Evolutionary conservation across 768 basidiomycete genomes (phyloP).

Genomic region (Trametes meyenii): DNA sequence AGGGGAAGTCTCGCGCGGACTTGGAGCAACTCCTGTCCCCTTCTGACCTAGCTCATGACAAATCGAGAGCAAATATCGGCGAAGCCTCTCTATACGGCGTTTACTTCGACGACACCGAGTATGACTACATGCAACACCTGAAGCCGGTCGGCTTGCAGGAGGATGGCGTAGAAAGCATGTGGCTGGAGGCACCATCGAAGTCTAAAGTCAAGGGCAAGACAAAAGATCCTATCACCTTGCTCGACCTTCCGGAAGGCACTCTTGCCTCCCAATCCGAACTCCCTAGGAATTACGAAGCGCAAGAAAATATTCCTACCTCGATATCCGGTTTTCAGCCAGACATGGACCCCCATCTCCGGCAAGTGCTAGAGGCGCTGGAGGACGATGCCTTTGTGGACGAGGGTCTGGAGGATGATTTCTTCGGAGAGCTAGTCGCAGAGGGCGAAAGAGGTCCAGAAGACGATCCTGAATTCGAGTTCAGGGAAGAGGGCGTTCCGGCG

Average conservation of each 20-base stretch:
- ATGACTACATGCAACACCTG: conserved; percentile 99
- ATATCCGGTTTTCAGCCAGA: conserved; percentile 91
- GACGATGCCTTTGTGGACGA: conserved; percentile 94
- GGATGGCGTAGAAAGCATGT: conserved; percentile 78
- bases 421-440: conserved; percentile 66
- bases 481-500: conserved; percentile 49
- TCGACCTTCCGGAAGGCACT: conserved; percentile 67
- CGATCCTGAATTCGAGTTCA: conserved; percentile 66
- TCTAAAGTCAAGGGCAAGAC: conserved; percentile 46
- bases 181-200: conserved; percentile 72
- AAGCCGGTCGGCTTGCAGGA: conserved; percentile 75
- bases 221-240: conserved; percentile 44
- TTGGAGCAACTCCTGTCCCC: conserved; percentile 62
- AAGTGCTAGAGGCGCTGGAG: conserved; percentile 91
- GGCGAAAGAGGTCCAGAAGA: conserved; percentile 71
- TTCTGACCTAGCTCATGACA: conserved; percentile 51
- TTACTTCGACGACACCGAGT: conserved; percentile 93
- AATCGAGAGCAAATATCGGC: conserved; percentile 61
- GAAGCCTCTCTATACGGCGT: conserved; percentile 90
- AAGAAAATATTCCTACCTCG: conserved; percentile 78
- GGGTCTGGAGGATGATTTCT: conserved; percentile 73
- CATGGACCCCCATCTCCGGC: conserved; percentile 94
- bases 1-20: conserved; percentile 85
- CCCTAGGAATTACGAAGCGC: conserved; percentile 72
- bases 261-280: conserved; percentile 76